Evolutionary conservation across 805 yeast species (phyloP).

Genomic region (Schizosaccharomyces osmophilus): DNA sequence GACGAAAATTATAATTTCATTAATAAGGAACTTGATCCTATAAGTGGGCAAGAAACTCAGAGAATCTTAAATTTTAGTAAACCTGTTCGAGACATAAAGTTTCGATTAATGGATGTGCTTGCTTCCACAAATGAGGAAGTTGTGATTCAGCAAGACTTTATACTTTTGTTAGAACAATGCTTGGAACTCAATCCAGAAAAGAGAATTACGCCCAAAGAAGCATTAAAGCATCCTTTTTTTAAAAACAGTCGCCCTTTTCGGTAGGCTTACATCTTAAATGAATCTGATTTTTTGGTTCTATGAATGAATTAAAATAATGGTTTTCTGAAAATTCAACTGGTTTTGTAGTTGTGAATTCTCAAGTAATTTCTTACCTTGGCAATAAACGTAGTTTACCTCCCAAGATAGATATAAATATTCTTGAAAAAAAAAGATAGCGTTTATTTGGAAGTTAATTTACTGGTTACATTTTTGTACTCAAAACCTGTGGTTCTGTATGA

Average conservation of each 20-base stretch:
- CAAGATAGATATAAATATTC: no score
- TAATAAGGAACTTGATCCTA: slow-evolving; percentile 8
- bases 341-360: no score
- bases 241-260: background rate
- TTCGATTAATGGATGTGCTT: slow-evolving; percentile 1
- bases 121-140: slow-evolving; percentile 2
- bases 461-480: no score
- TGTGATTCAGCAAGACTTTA: slow-evolving; percentile 8
- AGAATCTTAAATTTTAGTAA: slow-evolving; percentile 6
- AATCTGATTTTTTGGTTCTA: no score
- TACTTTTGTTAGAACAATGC: slow-evolving; percentile 13
- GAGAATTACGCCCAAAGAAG: slow-evolving; percentile 44
- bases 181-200: slow-evolving; percentile 28
- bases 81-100: slow-evolving; percentile 5
- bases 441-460: no score
- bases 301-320: no score
- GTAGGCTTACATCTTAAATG: no score
- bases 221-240: slow-evolving; percentile 31
- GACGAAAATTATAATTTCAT: slow-evolving; percentile 11
- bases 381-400: no score
- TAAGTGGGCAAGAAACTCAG: slow-evolving; percentile 9
- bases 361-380: no score
- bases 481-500: no score
- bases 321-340: no score
- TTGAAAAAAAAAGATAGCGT: no score